Evolutionary conservation across 805 yeast species (phyloP).

Genomic region (Metschnikowia continentalis): DNA sequence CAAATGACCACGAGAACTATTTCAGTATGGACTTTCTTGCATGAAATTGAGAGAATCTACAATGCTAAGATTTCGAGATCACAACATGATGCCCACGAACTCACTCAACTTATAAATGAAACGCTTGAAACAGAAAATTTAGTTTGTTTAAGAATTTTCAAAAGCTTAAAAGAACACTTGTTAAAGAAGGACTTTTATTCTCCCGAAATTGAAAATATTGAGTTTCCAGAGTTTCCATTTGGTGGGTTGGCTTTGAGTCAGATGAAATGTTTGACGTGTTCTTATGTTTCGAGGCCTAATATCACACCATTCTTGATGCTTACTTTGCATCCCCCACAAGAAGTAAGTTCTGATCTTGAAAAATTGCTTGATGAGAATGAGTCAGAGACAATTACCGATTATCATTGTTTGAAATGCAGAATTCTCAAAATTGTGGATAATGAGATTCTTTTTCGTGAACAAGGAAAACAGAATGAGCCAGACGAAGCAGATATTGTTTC

Average conservation of each 20-base stretch:
- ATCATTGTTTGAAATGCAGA: constrained; percentile 74
- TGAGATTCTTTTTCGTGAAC: constrained; percentile 24
- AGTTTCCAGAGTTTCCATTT: constrained; percentile 68
- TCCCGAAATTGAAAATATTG: constrained; percentile 12
- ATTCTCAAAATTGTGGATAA: constrained; percentile 26
- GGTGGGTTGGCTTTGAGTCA: constrained; percentile 62
- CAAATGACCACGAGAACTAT: constrained; percentile 48
- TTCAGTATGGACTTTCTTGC: constrained; percentile 77
- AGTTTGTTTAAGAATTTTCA: constrained; percentile 34
- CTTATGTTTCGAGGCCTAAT: constrained; percentile 53
- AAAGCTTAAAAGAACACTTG: constrained; percentile 14
- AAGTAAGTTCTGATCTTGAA: constrained; percentile 41
- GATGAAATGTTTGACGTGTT: constrained; percentile 67
- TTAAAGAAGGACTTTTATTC: not conserved
- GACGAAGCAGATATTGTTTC: constrained; percentile 25
- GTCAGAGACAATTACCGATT: constrained; percentile 69
- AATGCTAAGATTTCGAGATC: constrained; percentile 68
- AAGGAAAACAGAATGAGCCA: constrained; percentile 22
- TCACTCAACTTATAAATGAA: constrained; percentile 76
- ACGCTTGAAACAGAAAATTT: constrained; percentile 66
- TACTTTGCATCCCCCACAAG: constrained; percentile 72
- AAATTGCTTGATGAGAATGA: constrained; percentile 54
- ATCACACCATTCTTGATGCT: constrained; percentile 63
- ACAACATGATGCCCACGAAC: constrained; percentile 95
- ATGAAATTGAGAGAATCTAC: constrained; percentile 66